Evolutionary conservation across 2,329 filamentous ascomycete genomes (phyloP).

Genomic region (Gyromitra esculenta): DNA sequence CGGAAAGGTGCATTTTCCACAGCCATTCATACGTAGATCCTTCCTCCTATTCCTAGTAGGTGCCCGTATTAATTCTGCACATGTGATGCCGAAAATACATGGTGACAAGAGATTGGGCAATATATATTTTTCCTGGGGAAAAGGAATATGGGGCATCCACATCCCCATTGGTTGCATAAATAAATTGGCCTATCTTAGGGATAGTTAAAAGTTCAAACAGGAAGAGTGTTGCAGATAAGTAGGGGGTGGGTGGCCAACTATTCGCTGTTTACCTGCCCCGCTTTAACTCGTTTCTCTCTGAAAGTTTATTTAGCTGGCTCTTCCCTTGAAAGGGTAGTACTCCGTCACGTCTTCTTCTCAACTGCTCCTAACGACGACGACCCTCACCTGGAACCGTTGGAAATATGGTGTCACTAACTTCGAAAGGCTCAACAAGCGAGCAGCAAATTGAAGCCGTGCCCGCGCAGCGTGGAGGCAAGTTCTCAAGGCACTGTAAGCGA

Average conservation of each 20-base stretch:
- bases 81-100: slow-evolving; percentile 45
- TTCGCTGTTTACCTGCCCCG: slow-evolving; percentile 31
- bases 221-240: slow-evolving; percentile 16
- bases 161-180: slow-evolving; percentile 29
- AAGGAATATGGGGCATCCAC: not conserved
- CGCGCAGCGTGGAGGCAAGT: slow-evolving; percentile 58
- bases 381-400: slow-evolving; percentile 10
- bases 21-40: slow-evolving; percentile 26
- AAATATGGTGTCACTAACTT: slow-evolving; percentile 37
- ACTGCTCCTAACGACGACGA: slow-evolving; percentile 1
- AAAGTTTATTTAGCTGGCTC: slow-evolving; percentile 34
- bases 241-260: slow-evolving; percentile 18
- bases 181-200: slow-evolving; percentile 22
- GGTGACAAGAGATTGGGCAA: slow-evolving; percentile 11
- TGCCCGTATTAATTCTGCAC: slow-evolving; percentile 20
- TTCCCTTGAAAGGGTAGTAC: slow-evolving; percentile 6
- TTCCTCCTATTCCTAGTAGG: slow-evolving; percentile 4
- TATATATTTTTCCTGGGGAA: slow-evolving; percentile 5
- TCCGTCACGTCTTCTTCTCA: slow-evolving; percentile 7
- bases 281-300: slow-evolving; percentile 3
- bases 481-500: slow-evolving; percentile 65
- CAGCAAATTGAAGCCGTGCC: slow-evolving; percentile 25
- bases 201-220: slow-evolving; percentile 14
- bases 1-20: slow-evolving; percentile 3
- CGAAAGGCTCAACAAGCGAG: slow-evolving; percentile 16